Evolutionary conservation across 2,329 filamentous ascomycete species (phyloP).

Genomic region (Hymenoscyphus scutula): DNA sequence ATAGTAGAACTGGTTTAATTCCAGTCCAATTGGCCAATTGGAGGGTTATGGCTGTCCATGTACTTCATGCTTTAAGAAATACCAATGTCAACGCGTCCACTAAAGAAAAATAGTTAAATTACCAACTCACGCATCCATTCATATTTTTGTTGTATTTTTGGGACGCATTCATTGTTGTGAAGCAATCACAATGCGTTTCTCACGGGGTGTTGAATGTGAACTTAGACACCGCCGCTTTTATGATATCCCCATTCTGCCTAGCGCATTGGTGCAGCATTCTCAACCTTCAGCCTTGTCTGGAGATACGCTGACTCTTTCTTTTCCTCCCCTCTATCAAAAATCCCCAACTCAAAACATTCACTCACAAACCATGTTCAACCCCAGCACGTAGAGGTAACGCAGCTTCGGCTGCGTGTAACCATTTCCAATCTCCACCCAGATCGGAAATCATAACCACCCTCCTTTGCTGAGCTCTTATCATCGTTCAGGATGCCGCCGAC

Average conservation of each 20-base stretch:
- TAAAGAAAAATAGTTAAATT: too few species aligned
- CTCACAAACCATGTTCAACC: conserved; percentile 22
- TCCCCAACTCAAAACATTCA: background rate
- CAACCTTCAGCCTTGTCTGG: conserved; percentile 7
- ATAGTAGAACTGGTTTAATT: too few species aligned
- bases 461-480: conserved; percentile 16
- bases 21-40: too few species aligned
- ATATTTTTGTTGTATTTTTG: too few species aligned
- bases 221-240: too few species aligned
- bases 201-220: too few species aligned
- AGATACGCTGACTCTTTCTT: conserved; percentile 15
- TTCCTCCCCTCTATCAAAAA: conserved; percentile 1
- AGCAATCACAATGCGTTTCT: too few species aligned
- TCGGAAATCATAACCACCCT: conserved; percentile 14
- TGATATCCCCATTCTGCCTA: background rate
- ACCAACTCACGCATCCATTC: too few species aligned
- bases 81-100: too few species aligned
- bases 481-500: conserved; percentile 34
- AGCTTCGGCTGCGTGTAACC: conserved; percentile 33
- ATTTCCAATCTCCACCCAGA: conserved; percentile 17
- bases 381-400: conserved; percentile 31
- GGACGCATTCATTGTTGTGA: too few species aligned
- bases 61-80: too few species aligned
- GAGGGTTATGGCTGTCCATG: too few species aligned
- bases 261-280: background rate